Conservation (phyloP, 352 stramenopile species). For the Pythium angustatum region DNA sequence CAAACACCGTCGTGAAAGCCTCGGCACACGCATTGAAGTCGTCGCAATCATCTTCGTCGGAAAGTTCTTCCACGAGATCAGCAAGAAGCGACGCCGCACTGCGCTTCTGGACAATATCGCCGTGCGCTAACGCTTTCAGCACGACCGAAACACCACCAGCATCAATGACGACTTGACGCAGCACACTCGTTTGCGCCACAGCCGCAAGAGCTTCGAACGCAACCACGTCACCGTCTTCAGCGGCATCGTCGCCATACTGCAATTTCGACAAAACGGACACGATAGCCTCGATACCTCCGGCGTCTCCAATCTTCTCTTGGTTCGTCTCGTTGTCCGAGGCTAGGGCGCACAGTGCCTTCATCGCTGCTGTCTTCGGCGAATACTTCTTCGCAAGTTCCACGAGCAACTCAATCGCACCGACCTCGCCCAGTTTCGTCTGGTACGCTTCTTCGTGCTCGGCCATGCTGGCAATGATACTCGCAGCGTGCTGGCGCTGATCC, state of each 20-base stretch:
- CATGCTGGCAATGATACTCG: slow-evolving; percentile 3
- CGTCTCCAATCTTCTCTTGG: background rate
- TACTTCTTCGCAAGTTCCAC: background rate
- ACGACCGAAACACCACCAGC: too few species aligned
- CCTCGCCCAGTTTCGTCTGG: slow-evolving; percentile 2
- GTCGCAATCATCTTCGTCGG: too few species aligned
- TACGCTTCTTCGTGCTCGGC: background rate
- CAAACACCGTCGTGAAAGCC: too few species aligned
- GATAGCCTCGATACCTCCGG: slow-evolving; percentile 3
- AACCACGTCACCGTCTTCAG: background rate
- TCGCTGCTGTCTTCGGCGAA: background rate
- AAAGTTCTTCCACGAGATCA: too few species aligned
- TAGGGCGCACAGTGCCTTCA: background rate
- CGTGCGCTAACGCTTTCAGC: too few species aligned
- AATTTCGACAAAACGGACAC: background rate
- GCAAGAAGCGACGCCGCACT: too few species aligned
- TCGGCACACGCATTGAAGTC: too few species aligned
- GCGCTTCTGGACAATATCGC: too few species aligned
- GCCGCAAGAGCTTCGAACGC: background rate
- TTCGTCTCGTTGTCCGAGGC: slow-evolving; percentile 1
- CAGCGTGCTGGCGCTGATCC: slow-evolving; percentile 11
- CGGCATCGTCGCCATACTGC: background rate
- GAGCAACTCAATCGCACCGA: background rate
- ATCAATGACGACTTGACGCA: too few species aligned
- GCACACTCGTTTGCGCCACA: too few species aligned